Evolutionary conservation across 192 early-diverging fungal species (phyloP).

Genomic region (Linnemannia elongata): DNA sequence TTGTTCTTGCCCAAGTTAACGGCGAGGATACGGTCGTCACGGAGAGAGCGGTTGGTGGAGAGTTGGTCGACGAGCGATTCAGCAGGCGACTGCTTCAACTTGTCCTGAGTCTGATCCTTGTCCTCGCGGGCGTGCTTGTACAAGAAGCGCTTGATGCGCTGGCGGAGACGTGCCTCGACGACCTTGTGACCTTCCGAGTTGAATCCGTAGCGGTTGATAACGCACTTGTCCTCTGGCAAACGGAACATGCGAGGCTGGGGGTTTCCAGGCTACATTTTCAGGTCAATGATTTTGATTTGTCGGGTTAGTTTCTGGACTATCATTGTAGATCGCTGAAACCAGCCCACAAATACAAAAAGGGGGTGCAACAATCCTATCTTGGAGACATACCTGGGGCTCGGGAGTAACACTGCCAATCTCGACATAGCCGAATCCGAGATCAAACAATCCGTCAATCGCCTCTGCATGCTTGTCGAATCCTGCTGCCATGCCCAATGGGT

Average conservation of each 20-base stretch:
- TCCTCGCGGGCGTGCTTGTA: constrained; percentile 61
- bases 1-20: constrained; percentile 95
- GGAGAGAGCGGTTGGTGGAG: constrained; percentile 70
- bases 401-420: constrained; percentile 94
- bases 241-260: constrained; percentile 89
- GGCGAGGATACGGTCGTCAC: constrained; percentile 74
- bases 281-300: not conserved
- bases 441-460: constrained; percentile 86
- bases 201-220: constrained; percentile 94
- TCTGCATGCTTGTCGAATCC: constrained; percentile 95
- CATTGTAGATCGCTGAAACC: not conserved
- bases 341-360: not conserved
- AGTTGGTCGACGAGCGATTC: constrained; percentile 55
- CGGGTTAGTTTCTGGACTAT: not conserved
- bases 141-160: constrained; percentile 78
- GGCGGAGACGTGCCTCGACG: constrained; percentile 74
- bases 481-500: constrained; percentile 90
- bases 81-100: constrained; percentile 46
- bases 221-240: constrained; percentile 75
- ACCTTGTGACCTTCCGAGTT: constrained; percentile 83
- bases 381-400: constrained; percentile 74
- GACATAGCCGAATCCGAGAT: constrained; percentile 90
- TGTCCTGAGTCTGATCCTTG: constrained; percentile 60
- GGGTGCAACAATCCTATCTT: not conserved
- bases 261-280: constrained; percentile 78